Evolutionary conservation across 257 asterid species (phyloP).

Genomic region (Euphrasia confusa): DNA sequence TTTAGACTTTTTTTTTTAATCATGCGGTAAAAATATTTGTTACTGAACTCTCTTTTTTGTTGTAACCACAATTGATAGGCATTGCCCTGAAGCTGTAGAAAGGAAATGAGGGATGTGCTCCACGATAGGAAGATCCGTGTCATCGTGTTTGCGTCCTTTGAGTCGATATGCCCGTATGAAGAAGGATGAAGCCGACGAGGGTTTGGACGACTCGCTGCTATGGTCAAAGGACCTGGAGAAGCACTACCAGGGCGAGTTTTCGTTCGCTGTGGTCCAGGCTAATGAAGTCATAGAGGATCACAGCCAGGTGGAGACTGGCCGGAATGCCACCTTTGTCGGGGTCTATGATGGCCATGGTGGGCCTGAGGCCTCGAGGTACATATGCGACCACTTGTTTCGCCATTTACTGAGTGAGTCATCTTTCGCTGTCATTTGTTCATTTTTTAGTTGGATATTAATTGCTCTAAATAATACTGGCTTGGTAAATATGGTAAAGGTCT

Average conservation of each 20-base stretch:
- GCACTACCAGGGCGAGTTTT: slow-evolving; percentile 69
- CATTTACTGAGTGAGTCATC: slow-evolving; percentile 54
- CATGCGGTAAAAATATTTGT: too few species aligned
- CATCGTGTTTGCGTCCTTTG: slow-evolving; percentile 60
- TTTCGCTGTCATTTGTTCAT: slow-evolving; percentile 5
- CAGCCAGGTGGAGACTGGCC: slow-evolving; percentile 71
- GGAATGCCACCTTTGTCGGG: slow-evolving; percentile 60
- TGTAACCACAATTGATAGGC: slow-evolving; percentile 14
- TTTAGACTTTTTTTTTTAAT: too few species aligned
- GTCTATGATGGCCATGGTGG: slow-evolving; percentile 95
- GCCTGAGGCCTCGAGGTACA: slow-evolving; percentile 56
- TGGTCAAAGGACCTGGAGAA: slow-evolving; percentile 85
- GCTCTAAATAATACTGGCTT: too few species aligned
- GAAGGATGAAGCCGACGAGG: slow-evolving; percentile 49
- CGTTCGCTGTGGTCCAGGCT: slow-evolving; percentile 73
- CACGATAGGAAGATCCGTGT: slow-evolving; percentile 50
- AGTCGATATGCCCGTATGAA: slow-evolving; percentile 73
- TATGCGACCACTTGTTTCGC: slow-evolving; percentile 46
- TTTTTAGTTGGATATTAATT: not conserved
- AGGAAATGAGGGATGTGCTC: slow-evolving; percentile 74
- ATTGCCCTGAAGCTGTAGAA: slow-evolving; percentile 23
- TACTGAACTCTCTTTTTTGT: slow-evolving; percentile 9
- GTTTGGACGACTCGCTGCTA: slow-evolving; percentile 43
- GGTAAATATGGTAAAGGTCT: not conserved
- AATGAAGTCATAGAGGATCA: slow-evolving; percentile 66